phyloP scores from a whole-genome alignment of 2,329 filamentous ascomycete genomes.

The Cucurbitaria berberidis region DNA sequence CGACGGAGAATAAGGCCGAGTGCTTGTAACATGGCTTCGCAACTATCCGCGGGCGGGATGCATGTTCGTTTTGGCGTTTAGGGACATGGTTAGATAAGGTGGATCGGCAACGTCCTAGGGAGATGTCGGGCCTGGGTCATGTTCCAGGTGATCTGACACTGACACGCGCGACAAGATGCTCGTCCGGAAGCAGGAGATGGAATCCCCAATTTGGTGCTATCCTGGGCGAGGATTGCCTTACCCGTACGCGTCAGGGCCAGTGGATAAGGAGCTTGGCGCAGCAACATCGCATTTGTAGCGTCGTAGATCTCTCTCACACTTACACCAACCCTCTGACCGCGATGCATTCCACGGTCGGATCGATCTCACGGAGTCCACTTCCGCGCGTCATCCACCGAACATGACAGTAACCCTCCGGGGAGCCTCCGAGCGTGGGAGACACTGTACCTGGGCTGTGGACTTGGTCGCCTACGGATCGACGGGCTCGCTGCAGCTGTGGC shows the following conservation, averaged over 20 bases:
- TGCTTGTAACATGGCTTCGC: neutral
- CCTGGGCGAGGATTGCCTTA: constrained; percentile 4
- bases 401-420: neutral
- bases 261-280: constrained; percentile 11
- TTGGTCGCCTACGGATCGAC: neutral
- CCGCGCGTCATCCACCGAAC: constrained; percentile 5
- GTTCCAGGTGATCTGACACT: constrained; percentile 7
- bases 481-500: neutral
- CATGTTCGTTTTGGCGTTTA: neutral
- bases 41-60: constrained; percentile 5
- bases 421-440: neutral
- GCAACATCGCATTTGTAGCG: constrained; percentile 8
- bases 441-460: too few relatives aligned
- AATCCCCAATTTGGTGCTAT: constrained; percentile 4
- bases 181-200: constrained; percentile 10
- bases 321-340: constrained; percentile 1
- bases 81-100: neutral
- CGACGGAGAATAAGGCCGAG: constrained; percentile 1
- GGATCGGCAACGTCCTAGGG: constrained; percentile 16
- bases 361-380: constrained; percentile 3
- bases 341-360: constrained; percentile 5
- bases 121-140: constrained; percentile 11
- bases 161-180: constrained; percentile 9
- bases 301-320: constrained; percentile 12
- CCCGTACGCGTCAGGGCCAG: constrained; percentile 8